Conservation (phyloP, 1,139 yeast genomes). For the Blastobotrys aristatus region DNA sequence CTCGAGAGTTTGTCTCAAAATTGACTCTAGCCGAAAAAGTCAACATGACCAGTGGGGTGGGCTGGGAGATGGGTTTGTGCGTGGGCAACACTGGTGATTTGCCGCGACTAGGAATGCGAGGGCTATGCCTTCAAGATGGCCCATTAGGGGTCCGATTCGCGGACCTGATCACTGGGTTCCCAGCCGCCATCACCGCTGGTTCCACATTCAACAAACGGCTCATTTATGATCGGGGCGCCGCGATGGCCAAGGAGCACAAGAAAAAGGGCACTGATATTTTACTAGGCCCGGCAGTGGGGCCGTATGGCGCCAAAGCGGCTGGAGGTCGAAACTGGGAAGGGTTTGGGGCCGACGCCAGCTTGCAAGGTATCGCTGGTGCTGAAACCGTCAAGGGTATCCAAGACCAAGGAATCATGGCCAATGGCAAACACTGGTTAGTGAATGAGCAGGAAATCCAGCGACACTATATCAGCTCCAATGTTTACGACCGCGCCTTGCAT, state of each 20-base stretch:
- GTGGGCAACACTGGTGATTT: constrained; percentile 60
- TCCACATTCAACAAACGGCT: constrained; percentile 53
- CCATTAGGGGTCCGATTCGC: constrained; percentile 59
- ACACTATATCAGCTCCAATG: constrained; percentile 41
- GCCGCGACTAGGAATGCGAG: constrained; percentile 51
- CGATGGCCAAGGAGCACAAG: constrained; percentile 52
- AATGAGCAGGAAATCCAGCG: constrained; percentile 63
- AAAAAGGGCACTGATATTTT: constrained; percentile 57
- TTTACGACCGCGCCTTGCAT: constrained; percentile 60
- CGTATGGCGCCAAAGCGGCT: constrained; percentile 57
- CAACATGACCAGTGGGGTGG: constrained; percentile 61
- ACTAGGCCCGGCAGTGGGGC: constrained; percentile 60
- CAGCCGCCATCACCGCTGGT: constrained; percentile 57
- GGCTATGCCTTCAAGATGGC: constrained; percentile 61
- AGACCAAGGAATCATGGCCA: constrained; percentile 53
- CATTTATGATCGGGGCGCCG: constrained; percentile 50
- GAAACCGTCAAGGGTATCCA: constrained; percentile 54
- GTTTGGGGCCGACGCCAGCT: constrained; percentile 59
- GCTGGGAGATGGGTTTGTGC: constrained; percentile 55
- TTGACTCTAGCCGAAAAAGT: constrained; percentile 58
- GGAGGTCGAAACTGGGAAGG: constrained; percentile 68
- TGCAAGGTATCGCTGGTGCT: constrained; percentile 54
- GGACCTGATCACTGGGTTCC: constrained; percentile 53
- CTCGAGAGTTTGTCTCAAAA: constrained; percentile 48
- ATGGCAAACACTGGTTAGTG: constrained; percentile 52